Conservation (phyloP, 495 filamentous ascomycete species). For the Hypoxylon intermedium region DNA sequence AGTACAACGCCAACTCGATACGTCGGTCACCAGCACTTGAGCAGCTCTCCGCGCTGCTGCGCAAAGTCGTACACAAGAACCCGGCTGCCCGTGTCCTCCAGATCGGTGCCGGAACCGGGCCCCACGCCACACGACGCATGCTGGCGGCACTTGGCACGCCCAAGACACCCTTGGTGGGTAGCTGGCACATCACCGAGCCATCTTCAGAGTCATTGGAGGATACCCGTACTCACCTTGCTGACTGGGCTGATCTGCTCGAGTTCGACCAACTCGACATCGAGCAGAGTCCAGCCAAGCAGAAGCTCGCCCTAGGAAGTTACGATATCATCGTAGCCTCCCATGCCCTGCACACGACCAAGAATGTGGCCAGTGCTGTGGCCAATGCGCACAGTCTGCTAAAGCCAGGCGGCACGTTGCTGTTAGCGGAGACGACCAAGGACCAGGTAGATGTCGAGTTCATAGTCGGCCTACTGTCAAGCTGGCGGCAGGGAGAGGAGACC, state of each 20-base stretch:
- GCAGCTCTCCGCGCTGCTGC: constrained; percentile 39
- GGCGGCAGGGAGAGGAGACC: constrained; percentile 53
- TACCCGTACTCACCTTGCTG: constrained; percentile 52
- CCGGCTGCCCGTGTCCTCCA: constrained; percentile 53
- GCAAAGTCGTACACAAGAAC: constrained; percentile 48
- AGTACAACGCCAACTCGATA: constrained; percentile 39
- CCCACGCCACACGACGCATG: neutral
- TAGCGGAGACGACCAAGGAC: constrained; percentile 48
- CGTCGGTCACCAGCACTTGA: constrained; percentile 19
- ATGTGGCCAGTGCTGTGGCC: constrained; percentile 51
- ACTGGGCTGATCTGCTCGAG: constrained; percentile 41
- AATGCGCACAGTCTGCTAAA: constrained; percentile 52
- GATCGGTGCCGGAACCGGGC: constrained; percentile 42
- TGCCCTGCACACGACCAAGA: constrained; percentile 58
- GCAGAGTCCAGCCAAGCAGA: constrained; percentile 51
- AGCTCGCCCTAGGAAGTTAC: constrained; percentile 52
- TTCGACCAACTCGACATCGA: constrained; percentile 57
- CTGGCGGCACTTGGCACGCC: neutral
- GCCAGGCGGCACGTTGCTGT: constrained; percentile 48
- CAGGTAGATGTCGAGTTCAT: constrained; percentile 41
- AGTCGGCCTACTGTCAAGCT: constrained; percentile 50
- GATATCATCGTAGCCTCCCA: constrained; percentile 60
- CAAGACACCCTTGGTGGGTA: neutral
- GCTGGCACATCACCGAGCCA: constrained; percentile 59
- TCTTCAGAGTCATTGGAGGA: constrained; percentile 57